Percentiles rank a stretch among this genome's conserved stretches.
Evolutionary conservation across 805 yeast species (phyloP).

Genomic region (Teunomyces stri): DNA sequence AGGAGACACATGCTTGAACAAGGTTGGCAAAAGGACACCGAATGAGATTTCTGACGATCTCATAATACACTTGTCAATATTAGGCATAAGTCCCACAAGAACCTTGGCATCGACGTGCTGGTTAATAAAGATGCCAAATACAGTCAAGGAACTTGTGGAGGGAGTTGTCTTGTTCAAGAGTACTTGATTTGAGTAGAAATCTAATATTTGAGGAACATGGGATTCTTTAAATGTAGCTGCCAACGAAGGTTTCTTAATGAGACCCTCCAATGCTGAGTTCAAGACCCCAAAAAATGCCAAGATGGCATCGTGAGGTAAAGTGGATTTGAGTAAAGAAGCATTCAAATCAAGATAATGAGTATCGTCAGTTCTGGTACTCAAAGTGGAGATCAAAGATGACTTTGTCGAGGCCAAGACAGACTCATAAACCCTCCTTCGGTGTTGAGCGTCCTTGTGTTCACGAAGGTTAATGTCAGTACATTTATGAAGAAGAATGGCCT

Average conservation of each 20-base stretch:
- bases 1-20: slow-evolving; percentile 31
- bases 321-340: not conserved
- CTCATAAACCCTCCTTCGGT: slow-evolving; percentile 21
- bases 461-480: slow-evolving; percentile 8
- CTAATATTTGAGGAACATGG: slow-evolving; percentile 11
- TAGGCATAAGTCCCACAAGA: slow-evolving; percentile 46
- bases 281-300: slow-evolving; percentile 24
- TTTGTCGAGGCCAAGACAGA: slow-evolving; percentile 32
- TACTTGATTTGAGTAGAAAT: slow-evolving; percentile 35
- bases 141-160: slow-evolving; percentile 28
- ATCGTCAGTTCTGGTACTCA: slow-evolving; percentile 2
- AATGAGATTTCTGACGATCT: slow-evolving; percentile 77
- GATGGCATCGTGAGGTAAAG: slow-evolving; percentile 8
- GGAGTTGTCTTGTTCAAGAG: slow-evolving; percentile 47
- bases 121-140: slow-evolving; percentile 44
- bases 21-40: slow-evolving; percentile 48
- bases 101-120: slow-evolving; percentile 35
- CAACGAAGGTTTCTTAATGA: slow-evolving; percentile 26
- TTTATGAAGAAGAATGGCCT: slow-evolving; percentile 38
- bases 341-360: not conserved
- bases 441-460: slow-evolving; percentile 10
- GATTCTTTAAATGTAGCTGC: slow-evolving; percentile 8
- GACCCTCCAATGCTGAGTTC: slow-evolving; percentile 20
- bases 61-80: slow-evolving; percentile 68
- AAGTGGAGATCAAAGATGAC: slow-evolving; percentile 16